These are phyloP conservation scores for Volvariella volvacea DNA, from an alignment of 1,284 basidiomycete genomes.

Conservation along the genomic window DNA sequence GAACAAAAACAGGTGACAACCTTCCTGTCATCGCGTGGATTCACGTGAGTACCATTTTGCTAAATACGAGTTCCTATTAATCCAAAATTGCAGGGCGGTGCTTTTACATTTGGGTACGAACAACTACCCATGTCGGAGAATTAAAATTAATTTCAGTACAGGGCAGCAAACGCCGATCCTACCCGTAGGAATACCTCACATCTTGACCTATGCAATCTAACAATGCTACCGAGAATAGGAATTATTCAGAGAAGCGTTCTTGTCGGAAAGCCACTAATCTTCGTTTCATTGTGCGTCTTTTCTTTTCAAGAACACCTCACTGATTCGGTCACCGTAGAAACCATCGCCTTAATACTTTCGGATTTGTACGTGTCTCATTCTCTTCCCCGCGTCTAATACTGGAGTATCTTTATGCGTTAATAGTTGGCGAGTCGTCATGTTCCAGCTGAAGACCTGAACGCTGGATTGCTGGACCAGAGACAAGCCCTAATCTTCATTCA, in stretches of 20 bases:
- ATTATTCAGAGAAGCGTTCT: slow-evolving; percentile 41
- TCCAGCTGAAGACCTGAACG: slow-evolving; percentile 43
- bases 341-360: slow-evolving; percentile 53
- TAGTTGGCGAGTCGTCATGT: slow-evolving; percentile 46
- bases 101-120: slow-evolving; percentile 42
- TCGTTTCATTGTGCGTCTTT: slow-evolving; percentile 46
- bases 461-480: slow-evolving; percentile 50
- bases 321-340: slow-evolving; percentile 28
- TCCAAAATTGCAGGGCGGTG: too few relatives aligned
- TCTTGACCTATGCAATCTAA: too few relatives aligned
- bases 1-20: slow-evolving; percentile 23
- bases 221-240: too few relatives aligned
- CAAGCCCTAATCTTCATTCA: slow-evolving; percentile 53
- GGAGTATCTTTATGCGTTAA: not conserved
- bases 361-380: slow-evolving; percentile 43
- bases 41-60: slow-evolving; percentile 28
- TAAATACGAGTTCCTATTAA: not conserved
- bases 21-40: slow-evolving; percentile 49
- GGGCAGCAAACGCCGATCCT: too few relatives aligned
- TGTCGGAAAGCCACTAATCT: slow-evolving; percentile 44
- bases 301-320: not conserved
- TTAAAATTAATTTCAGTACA: too few relatives aligned
- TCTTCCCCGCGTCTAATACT: not conserved
- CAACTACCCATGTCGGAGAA: too few relatives aligned
- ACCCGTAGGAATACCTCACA: too few relatives aligned